Percentiles rank a stretch among this genome's conserved stretches.
These are phyloP conservation scores for Antitrichia curtipendula DNA, from an alignment of 225 moss, liverwort and hornwort species.

Conservation along the genomic window DNA sequence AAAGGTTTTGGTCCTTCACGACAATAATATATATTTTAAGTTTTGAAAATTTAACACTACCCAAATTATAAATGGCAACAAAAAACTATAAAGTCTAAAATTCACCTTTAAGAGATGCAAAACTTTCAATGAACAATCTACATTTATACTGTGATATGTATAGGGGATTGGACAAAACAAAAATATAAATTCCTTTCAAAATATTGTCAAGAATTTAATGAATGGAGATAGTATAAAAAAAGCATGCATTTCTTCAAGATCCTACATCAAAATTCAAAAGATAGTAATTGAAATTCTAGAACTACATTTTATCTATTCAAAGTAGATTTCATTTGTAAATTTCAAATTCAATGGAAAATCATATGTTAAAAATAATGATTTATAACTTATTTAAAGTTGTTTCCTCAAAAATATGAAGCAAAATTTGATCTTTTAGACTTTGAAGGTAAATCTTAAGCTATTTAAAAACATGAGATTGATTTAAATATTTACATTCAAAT, in stretches of 20 bases:
- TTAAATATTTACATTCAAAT: neutral
- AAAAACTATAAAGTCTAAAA: neutral
- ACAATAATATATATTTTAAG: accelerated
- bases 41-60: neutral
- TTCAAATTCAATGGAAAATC: neutral
- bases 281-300: no score
- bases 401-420: neutral
- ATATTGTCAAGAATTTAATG: neutral
- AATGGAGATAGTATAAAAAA: neutral
- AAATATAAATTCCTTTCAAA: neutral
- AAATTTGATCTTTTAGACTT: neutral
- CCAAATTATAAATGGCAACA: neutral
- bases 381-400: no score
- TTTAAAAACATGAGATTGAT: neutral
- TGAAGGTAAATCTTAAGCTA: no score
- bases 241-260: accelerated
- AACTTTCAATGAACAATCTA: neutral
- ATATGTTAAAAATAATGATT: neutral
- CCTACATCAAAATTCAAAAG: neutral
- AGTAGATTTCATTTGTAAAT: neutral
- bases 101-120: no score
- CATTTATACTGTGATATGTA: neutral
- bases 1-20: no score
- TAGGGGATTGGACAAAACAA: neutral
- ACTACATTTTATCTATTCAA: neutral